A percentile compares a stretch with the other conserved stretches of the same genome.
Evolutionary conservation across 495 filamentous ascomycete genomes (phyloP).

Genomic region (Parachaetomium inaequale): DNA sequence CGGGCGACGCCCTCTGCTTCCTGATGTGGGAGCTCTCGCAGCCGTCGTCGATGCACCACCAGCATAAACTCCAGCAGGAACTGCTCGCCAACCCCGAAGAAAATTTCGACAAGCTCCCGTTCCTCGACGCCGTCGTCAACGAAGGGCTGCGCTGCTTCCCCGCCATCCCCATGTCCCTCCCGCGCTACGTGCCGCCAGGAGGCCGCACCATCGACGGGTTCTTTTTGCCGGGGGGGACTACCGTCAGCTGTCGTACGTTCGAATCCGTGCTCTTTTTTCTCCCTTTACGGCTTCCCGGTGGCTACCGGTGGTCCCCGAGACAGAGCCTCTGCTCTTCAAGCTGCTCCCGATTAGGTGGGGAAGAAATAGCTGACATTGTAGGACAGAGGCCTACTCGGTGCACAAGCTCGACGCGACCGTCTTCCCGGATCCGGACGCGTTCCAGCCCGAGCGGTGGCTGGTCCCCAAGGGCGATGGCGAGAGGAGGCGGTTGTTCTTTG

Average conservation of each 20-base stretch:
- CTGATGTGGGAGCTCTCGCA: conserved; percentile 65
- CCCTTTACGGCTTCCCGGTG: too few relatives aligned
- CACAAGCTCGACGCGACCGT: conserved; percentile 51
- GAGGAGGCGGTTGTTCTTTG: conserved; percentile 47
- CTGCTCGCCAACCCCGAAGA: conserved; percentile 34
- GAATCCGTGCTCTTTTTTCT: too few relatives aligned
- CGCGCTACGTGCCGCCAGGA: conserved; percentile 55
- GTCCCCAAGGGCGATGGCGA: conserved; percentile 46
- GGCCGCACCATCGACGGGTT: conserved; percentile 49
- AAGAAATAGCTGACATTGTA: too few relatives aligned
- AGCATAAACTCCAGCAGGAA: conserved; percentile 48
- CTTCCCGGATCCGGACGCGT: conserved; percentile 53
- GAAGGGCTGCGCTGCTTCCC: conserved; percentile 58
- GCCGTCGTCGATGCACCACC: conserved; percentile 44
- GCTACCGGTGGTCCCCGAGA: too few relatives aligned
- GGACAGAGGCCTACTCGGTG: conserved; percentile 53
- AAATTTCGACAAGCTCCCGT: conserved; percentile 50
- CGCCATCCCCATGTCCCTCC: conserved; percentile 64
- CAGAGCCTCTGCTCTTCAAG: too few relatives aligned
- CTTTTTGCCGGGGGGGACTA: conserved; percentile 46
- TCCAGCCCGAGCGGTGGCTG: conserved; percentile 64
- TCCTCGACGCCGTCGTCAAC: conserved; percentile 59
- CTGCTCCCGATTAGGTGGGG: too few relatives aligned
- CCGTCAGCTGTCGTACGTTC: conserved; percentile 53
- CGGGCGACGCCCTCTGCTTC: conserved; percentile 61